phyloP scores from a whole-genome alignment of 192 early-diverging fungal species.

The Radiomyces spectabilis region DNA sequence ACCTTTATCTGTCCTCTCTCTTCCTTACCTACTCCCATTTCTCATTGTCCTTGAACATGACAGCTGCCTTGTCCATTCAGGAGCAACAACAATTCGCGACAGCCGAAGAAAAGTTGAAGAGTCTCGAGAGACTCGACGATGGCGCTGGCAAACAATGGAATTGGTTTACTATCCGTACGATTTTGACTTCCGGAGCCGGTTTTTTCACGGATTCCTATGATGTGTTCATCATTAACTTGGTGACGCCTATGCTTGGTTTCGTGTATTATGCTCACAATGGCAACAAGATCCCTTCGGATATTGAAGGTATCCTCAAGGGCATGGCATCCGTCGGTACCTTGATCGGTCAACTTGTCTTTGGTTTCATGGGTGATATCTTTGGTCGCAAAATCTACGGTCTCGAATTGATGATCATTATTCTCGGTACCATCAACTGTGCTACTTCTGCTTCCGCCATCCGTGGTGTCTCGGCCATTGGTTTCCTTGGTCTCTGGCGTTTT shows the following conservation, averaged over 20 bases:
- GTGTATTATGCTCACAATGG: constrained; percentile 47
- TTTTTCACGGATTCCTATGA: constrained; percentile 97
- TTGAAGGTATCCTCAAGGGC: constrained; percentile 80
- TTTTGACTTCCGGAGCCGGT: constrained; percentile 61
- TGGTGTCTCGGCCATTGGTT: constrained; percentile 62
- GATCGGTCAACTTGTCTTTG: constrained; percentile 80
- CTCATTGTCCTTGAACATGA: no score
- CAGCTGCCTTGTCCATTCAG: not conserved
- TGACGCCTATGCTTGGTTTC: constrained; percentile 80
- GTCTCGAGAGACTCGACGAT: constrained; percentile 20
- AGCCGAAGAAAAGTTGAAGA: constrained; percentile 16
- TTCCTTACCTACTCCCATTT: no score
- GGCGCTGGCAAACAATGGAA: constrained; percentile 17
- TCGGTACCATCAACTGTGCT: constrained; percentile 75
- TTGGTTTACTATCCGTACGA: constrained; percentile 67
- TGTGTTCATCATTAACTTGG: constrained; percentile 88
- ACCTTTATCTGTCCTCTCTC: no score
- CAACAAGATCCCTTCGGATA: constrained; percentile 54
- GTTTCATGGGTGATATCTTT: constrained; percentile 76
- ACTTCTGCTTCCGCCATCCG: constrained; percentile 58
- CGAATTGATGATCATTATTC: constrained; percentile 85
- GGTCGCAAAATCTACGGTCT: constrained; percentile 85
- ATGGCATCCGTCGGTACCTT: constrained; percentile 79
- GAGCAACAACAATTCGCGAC: constrained; percentile 6
- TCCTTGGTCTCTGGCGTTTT: constrained; percentile 85